Conservation (phyloP, 495 filamentous ascomycete species). For the Podospora conica region DNA sequence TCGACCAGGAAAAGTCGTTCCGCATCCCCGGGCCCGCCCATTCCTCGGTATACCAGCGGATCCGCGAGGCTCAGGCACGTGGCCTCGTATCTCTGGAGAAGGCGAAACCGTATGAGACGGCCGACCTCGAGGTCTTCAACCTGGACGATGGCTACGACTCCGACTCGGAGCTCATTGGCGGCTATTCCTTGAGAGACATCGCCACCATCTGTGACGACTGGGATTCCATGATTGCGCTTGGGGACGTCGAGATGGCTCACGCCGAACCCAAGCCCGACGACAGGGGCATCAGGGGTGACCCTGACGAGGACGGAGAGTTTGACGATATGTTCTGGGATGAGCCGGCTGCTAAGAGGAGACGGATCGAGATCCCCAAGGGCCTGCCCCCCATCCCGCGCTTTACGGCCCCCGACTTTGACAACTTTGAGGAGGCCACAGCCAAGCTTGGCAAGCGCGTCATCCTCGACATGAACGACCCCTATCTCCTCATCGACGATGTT, state of each 20-base stretch:
- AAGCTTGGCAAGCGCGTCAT: conserved; percentile 66
- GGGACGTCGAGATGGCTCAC: conserved; percentile 17
- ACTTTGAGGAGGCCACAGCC: conserved; percentile 54
- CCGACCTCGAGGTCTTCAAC: conserved; percentile 52
- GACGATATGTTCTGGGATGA: conserved; percentile 41
- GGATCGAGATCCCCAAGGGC: conserved; percentile 30
- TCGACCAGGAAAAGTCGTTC: conserved; percentile 77
- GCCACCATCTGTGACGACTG: conserved; percentile 78
- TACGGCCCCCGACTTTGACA: conserved; percentile 41
- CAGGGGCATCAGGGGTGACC: conserved; percentile 26
- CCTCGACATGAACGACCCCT: conserved; percentile 86
- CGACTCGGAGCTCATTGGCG: conserved; percentile 60
- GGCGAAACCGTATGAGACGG: conserved; percentile 40
- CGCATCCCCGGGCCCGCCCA: conserved; percentile 52
- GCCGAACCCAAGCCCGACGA: conserved; percentile 21
- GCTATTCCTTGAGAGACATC: conserved; percentile 67
- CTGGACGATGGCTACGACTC: conserved; percentile 42
- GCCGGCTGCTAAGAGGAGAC: conserved; percentile 35
- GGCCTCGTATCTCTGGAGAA: conserved; percentile 56
- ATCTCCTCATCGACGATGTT: conserved; percentile 60
- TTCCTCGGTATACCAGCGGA: conserved; percentile 41
- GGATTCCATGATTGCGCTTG: conserved; percentile 51
- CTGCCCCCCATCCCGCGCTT: conserved; percentile 39
- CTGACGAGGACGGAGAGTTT: conserved; percentile 49
- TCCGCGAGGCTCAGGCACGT: conserved; percentile 49